These are phyloP conservation scores for Hyaloscypha variabilis DNA, from an alignment of 495 filamentous ascomycete species.

Conservation along the genomic window DNA sequence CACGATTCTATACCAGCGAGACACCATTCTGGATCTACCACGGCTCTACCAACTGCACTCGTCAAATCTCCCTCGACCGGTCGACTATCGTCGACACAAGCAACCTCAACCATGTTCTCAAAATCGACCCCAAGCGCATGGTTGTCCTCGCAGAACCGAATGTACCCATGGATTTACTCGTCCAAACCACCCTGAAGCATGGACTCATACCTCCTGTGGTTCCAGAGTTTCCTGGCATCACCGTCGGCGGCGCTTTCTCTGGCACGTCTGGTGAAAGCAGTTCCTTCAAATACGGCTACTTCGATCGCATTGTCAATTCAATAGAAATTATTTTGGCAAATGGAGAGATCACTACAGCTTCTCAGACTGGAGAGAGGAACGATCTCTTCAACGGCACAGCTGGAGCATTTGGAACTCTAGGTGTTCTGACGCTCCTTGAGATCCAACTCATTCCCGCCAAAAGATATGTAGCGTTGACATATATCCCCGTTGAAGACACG, in stretches of 20 bases:
- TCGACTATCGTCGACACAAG: constrained; percentile 52
- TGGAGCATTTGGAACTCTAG: constrained; percentile 57
- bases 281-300: constrained; percentile 60
- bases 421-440: constrained; percentile 57
- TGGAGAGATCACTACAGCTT: constrained; percentile 48
- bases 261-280: constrained; percentile 62
- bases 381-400: constrained; percentile 56
- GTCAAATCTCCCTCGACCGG: constrained; percentile 44
- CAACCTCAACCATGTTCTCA: constrained; percentile 14
- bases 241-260: constrained; percentile 61
- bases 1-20: constrained; percentile 53
- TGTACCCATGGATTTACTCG: constrained; percentile 64
- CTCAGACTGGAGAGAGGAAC: constrained; percentile 22
- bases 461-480: constrained; percentile 54
- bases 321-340: constrained; percentile 61
- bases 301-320: constrained; percentile 52
- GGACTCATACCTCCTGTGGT: constrained; percentile 58
- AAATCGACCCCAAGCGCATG: constrained; percentile 46
- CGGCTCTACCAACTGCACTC: constrained; percentile 77
- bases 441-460: constrained; percentile 53
- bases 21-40: constrained; percentile 77
- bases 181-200: constrained; percentile 51
- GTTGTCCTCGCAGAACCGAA: constrained; percentile 63
- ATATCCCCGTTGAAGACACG: constrained; percentile 45
- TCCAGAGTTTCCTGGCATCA: constrained; percentile 67